Base-by-base conservation (phyloP, 371 early-diverging fungal genomes). In the Mucor plumbeus region DNA sequence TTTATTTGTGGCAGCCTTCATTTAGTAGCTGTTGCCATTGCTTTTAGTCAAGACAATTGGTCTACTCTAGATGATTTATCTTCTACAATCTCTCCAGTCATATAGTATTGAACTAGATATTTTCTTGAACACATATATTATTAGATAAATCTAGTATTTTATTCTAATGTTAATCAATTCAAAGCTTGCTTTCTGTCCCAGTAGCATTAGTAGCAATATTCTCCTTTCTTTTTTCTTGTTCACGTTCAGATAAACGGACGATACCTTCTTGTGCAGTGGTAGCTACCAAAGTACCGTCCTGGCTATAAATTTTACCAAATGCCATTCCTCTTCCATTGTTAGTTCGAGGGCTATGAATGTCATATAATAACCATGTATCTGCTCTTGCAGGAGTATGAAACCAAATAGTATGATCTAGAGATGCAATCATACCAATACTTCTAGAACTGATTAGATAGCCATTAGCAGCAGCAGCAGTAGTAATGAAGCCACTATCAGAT, bases 351-450 rank as follows among this genome's bases (percentile, higher is more conserved):
- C 89, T 88, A 70, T 91, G 88, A 84, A 92, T 91, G 54, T 88
- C 90, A 68, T 90, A 92, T 8, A 82, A 54, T 31, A 95, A 75
- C 67, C 92, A 96, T 55, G 95, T 94, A 71, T 97, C 96, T 5
- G 93, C 95, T 34, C 93, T 78, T 75, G 92, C 90, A 5, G 91
- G 90, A 48, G 82, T 87, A 73, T 97, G 96, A 76, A 96, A 97
- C 95, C 95, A 97, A 68, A 97, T 89, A 8, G 91, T 79, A 69
- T 96, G 96, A 75, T 95, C 94, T 38, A 97, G 77, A 13, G 88
- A 88, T 7, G 92, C 91, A 74, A 96, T 85, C 90, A 92, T 90
- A 34, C 77, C 84, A 39, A 94, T 72, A 56, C 86, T 81, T 31
- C 88, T 85, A 1, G 80, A 78, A n/a, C 67, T 62, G 36, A 48